Base-by-base conservation (phyloP, 2,329 filamentous ascomycete genomes). In the Aaosphaeria pasadenensis region DNA sequence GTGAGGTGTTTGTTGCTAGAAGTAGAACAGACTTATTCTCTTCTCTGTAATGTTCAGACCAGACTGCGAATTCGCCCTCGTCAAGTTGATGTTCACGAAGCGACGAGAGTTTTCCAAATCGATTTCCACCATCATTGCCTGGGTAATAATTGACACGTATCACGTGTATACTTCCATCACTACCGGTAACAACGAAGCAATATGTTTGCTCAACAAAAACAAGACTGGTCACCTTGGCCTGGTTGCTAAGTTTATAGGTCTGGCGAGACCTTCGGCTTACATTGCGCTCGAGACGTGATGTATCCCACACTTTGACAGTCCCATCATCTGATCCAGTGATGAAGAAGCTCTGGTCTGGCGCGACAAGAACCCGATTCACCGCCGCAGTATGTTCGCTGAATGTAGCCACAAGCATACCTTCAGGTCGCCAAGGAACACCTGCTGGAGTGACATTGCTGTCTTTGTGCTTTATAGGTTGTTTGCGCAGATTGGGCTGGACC, bases 201-300 rank as follows among this genome's bases (percentile, higher is more conserved):
- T 97, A 91, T 0, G 91, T 96, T 56, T 91, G 88, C 63, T 97
- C 91, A 36, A 99, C 83, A 64, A 99, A 97, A 58, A 89, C 91
- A 24, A 99, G 71, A 11, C 89, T 86, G 30, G 89, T 85, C 2
- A 97, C 87, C 50, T 83, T 87, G 0, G 85, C 81, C 1, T 85
- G 87, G 1, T 81, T 72, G 0, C 80, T 81, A 59, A 96, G 89
- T 48, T 80, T 85, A 71, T 96, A 87, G 0, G 89, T 95, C 63
- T 95, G 89, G 24, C 92, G 82, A 30, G 94, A 91, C 39, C 91
- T 84, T 60, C 95, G 88, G 0, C 89, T 87, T 43, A 97, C 84
- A 64, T 96, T 97, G 40, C 91, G 87, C 71, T 99, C 94, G 5
- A 99, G 78, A 28, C 94, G 82, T 29, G 85, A 85, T 29, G 90